Conservation (phyloP, 495 filamentous ascomycete species). For the Lasiosphaeria miniovina region DNA sequence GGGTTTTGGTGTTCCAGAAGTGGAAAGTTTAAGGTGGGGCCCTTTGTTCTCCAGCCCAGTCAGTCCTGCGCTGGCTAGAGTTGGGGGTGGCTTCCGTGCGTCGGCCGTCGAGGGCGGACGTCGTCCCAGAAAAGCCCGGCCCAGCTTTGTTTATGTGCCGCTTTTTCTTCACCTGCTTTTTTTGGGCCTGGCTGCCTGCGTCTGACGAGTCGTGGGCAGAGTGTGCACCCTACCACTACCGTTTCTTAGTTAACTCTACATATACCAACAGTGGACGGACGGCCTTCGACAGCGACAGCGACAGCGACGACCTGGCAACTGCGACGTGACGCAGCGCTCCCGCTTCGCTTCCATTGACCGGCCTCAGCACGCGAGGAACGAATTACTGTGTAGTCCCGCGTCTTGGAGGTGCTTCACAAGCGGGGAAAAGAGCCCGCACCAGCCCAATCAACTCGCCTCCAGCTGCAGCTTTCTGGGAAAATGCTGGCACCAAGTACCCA, state of each 20-base stretch:
- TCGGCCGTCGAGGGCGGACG: not conserved
- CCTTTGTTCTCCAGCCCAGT: constrained; percentile 12
- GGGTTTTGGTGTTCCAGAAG: constrained; percentile 28
- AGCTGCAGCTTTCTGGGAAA: constrained; percentile 1
- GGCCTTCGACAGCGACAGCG: too few relatives aligned
- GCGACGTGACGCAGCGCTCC: not conserved
- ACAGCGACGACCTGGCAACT: not conserved
- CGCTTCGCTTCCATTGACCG: not conserved
- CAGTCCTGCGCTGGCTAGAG: not conserved
- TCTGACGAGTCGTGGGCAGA: too few relatives aligned
- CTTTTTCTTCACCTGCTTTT: not conserved
- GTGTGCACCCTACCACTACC: too few relatives aligned
- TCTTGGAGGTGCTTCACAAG: constrained; percentile 7
- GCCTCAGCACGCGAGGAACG: constrained; percentile 1
- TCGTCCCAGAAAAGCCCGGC: constrained; percentile 13
- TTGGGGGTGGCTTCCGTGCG: not conserved
- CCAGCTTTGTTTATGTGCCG: constrained; percentile 6
- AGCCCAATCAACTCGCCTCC: constrained; percentile 10
- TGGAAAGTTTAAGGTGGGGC: constrained; percentile 33
- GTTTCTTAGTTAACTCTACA: too few relatives aligned
- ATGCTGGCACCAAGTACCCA: not conserved
- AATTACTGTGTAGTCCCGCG: constrained; percentile 3
- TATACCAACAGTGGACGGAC: too few relatives aligned
- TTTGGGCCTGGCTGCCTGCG: not conserved
- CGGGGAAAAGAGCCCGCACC: constrained; percentile 8